A percentile compares a stretch with the other conserved stretches of the same genome.
phyloP scores from a whole-genome alignment of 2,329 filamentous ascomycete genomes.

The Dactylellina cionopaga region DNA sequence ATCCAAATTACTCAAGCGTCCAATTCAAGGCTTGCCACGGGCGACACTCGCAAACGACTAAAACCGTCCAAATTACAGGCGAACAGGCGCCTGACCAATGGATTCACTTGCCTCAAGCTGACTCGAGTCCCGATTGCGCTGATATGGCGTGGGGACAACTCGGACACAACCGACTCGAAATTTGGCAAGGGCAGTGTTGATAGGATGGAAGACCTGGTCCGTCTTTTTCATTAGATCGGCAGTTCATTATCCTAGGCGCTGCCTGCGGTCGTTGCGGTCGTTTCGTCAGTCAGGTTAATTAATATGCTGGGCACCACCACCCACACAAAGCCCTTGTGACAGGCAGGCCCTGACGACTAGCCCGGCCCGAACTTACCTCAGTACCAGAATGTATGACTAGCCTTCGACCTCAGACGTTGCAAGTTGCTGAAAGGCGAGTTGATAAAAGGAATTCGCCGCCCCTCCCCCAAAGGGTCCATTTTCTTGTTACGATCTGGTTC shows the following conservation, averaged over 20 bases:
- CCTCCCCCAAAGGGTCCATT: conserved; percentile 42
- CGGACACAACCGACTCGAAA: conserved; percentile 21
- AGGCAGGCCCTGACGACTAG: conserved; percentile 44
- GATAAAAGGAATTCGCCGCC: conserved; percentile 53
- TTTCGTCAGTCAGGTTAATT: conserved; percentile 36
- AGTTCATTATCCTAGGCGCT: conserved; percentile 51
- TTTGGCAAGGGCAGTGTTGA: conserved; percentile 37
- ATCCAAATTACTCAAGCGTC: too few relatives aligned
- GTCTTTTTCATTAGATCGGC: conserved; percentile 41
- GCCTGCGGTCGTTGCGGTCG: conserved; percentile 8
- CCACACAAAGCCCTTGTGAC: conserved; percentile 50
- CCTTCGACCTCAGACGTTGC: conserved; percentile 30
- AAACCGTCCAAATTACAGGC: conserved; percentile 28
- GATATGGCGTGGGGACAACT: conserved; percentile 35
- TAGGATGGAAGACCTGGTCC: conserved; percentile 46
- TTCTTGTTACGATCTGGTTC: conserved; percentile 50
- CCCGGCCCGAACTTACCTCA: conserved; percentile 49
- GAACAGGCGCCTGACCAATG: conserved; percentile 31
- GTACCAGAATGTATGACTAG: conserved; percentile 14
- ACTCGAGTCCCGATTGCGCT: conserved; percentile 9
- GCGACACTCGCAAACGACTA: conserved; percentile 8
- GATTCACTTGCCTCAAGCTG: neutral
- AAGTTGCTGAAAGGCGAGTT: conserved; percentile 14
- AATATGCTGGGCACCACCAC: conserved; percentile 38
- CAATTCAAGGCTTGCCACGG: neutral